These are phyloP conservation scores for Verticillium alfalfae DNA, from an alignment of 2,329 filamentous ascomycete species.

Conservation along the genomic window DNA sequence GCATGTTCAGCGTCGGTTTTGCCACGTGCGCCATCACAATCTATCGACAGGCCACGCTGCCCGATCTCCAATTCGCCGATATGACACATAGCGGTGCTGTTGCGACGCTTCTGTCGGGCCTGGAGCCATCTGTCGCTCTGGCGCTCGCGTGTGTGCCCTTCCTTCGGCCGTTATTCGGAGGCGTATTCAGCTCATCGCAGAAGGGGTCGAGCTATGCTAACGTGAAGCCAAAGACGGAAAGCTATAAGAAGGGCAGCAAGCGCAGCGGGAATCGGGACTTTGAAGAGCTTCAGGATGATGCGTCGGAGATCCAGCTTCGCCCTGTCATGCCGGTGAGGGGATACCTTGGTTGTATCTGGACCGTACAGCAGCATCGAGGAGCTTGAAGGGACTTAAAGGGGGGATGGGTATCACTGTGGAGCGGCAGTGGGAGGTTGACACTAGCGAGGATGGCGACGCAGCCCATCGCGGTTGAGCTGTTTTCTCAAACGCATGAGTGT, in stretches of 20 bases:
- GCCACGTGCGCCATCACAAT: constrained; percentile 1
- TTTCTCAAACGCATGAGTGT: neutral
- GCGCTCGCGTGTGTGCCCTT: constrained; percentile 1
- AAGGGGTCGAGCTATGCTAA: neutral
- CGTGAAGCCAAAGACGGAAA: neutral
- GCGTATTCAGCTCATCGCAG: neutral
- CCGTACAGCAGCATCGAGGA: neutral
- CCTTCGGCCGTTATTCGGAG: neutral
- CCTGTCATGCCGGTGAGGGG: constrained; percentile 1
- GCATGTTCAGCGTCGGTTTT: constrained; percentile 22
- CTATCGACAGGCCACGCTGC: neutral
- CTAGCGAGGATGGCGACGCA: neutral
- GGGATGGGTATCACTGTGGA: neutral
- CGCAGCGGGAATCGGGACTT: neutral
- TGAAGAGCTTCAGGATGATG: neutral
- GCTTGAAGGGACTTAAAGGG: neutral
- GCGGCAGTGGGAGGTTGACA: neutral
- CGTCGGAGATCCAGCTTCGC: neutral
- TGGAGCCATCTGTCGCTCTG: neutral
- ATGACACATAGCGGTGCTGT: constrained; percentile 1
- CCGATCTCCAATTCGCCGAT: neutral
- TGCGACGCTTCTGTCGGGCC: neutral
- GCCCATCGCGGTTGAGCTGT: neutral
- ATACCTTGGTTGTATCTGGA: neutral
- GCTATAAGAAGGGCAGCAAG: neutral